These are phyloP conservation scores for Globisporangium camurandrum DNA, from an alignment of 352 stramenopile genomes.

Conservation along the genomic window DNA sequence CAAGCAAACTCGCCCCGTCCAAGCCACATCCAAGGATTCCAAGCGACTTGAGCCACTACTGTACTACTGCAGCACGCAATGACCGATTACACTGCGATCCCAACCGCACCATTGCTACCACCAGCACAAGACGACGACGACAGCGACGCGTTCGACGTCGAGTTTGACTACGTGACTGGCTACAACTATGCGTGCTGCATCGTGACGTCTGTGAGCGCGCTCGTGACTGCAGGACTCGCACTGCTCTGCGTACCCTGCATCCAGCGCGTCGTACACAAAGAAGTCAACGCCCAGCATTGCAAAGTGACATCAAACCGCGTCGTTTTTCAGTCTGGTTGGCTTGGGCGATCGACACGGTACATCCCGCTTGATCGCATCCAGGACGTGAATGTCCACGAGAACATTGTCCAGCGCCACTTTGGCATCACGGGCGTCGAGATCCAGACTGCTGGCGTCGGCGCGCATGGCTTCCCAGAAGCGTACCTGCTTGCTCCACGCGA, in stretches of 20 bases:
- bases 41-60: too few species aligned
- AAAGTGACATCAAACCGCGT: slow-evolving; percentile 30
- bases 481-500: slow-evolving; percentile 25
- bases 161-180: slow-evolving; percentile 17
- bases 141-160: slow-evolving; percentile 7
- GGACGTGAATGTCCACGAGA: slow-evolving; percentile 34
- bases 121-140: background rate
- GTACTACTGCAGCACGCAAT: background rate
- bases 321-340: slow-evolving; percentile 27
- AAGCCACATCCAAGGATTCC: too few species aligned
- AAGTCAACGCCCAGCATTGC: slow-evolving; percentile 27
- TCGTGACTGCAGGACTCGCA: slow-evolving; percentile 5
- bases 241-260: slow-evolving; percentile 12
- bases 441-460: slow-evolving; percentile 23
- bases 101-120: background rate
- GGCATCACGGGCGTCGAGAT: slow-evolving; percentile 28
- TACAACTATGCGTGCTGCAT: slow-evolving; percentile 12
- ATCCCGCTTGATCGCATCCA: slow-evolving; percentile 40
- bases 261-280: slow-evolving; percentile 14
- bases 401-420: slow-evolving; percentile 29
- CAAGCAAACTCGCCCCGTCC: background rate
- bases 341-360: slow-evolving; percentile 30
- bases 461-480: slow-evolving; percentile 14
- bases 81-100: background rate
- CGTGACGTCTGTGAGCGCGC: slow-evolving; percentile 2